Percentiles rank a stretch among this genome's conserved stretches.
These are phyloP conservation scores for Trematosphaeria pertusa DNA, from an alignment of 2,329 filamentous ascomycete species.

Conservation along the genomic window DNA sequence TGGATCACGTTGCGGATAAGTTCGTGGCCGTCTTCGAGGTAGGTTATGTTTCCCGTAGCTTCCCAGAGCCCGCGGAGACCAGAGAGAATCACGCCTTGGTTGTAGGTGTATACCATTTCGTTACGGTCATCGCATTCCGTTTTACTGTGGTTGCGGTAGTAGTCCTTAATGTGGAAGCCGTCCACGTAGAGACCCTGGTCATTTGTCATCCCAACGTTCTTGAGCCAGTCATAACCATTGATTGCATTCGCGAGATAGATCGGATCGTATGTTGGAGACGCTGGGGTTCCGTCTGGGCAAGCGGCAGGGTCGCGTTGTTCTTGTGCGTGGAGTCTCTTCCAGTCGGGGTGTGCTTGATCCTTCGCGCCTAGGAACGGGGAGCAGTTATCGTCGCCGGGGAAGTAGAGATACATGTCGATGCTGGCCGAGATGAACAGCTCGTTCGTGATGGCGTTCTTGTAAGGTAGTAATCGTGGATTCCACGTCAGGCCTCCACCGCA, in stretches of 20 bases:
- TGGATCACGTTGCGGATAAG: constrained; percentile 76
- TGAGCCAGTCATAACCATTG: constrained; percentile 82
- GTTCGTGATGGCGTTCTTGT: constrained; percentile 97
- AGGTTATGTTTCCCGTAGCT: constrained; percentile 73
- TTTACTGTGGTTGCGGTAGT: constrained; percentile 63
- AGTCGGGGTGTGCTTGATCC: constrained; percentile 16
- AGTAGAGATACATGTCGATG: constrained; percentile 87
- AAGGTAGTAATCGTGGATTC: constrained; percentile 77
- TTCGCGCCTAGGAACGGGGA: constrained; percentile 65
- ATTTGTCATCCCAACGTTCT: constrained; percentile 81
- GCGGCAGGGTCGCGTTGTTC: constrained; percentile 4
- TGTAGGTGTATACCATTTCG: constrained; percentile 93
- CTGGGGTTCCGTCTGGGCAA: neutral
- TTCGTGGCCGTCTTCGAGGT: constrained; percentile 79
- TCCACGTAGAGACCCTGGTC: constrained; percentile 77
- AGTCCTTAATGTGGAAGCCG: constrained; percentile 83
- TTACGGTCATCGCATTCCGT: constrained; percentile 80
- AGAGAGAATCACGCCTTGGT: constrained; percentile 88
- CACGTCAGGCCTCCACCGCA: constrained; percentile 91
- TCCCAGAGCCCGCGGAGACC: constrained; percentile 82
- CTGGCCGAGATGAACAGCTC: constrained; percentile 87
- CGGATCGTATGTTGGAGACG: constrained; percentile 59
- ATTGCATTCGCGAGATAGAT: constrained; percentile 76
- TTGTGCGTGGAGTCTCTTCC: neutral
- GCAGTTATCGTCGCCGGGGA: constrained; percentile 78